Conservation (phyloP, 208 protist species). For the Phytomonas francai region DNA sequence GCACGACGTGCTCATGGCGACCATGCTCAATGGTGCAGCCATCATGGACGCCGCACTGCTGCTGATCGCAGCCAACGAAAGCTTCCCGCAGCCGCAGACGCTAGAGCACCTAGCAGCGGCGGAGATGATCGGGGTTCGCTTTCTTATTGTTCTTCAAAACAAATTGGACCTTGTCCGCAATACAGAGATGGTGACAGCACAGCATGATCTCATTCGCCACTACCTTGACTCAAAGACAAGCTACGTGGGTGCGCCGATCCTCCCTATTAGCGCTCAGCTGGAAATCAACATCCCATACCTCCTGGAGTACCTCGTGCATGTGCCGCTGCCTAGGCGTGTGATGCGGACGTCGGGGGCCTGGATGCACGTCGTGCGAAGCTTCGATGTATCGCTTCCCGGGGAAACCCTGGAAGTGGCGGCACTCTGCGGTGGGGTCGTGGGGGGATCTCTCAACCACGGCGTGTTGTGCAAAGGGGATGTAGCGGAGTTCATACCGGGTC, state of each 20-base stretch:
- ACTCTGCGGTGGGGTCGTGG: slow-evolving; percentile 96
- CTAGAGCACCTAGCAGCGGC: slow-evolving; percentile 96
- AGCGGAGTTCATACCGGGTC: slow-evolving; percentile 98
- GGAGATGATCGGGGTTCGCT: slow-evolving; percentile 98
- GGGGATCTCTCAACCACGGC: slow-evolving; percentile 97
- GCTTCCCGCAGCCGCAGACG: slow-evolving; percentile 96
- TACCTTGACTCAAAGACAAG: slow-evolving; percentile 90
- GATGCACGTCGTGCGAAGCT: slow-evolving; percentile 99
- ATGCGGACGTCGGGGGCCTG: slow-evolving; percentile 26
- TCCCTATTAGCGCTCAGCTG: slow-evolving; percentile 98
- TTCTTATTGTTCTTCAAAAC: slow-evolving; percentile 99
- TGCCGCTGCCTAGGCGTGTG: slow-evolving; percentile 94
- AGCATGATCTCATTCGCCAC: slow-evolving; percentile 94
- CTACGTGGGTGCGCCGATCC: slow-evolving; percentile 85
- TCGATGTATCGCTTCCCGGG: slow-evolving; percentile 99
- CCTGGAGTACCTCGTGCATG: slow-evolving; percentile 96
- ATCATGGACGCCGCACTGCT: slow-evolving; percentile 99
- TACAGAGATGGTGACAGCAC: slow-evolving; percentile 50
- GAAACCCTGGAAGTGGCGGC: slow-evolving; percentile 87
- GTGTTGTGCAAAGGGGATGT: slow-evolving; percentile 94
- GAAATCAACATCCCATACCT: slow-evolving; percentile 98
- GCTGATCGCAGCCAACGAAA: slow-evolving; percentile 98
- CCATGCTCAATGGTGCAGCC: slow-evolving; percentile 99
- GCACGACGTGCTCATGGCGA: slow-evolving; percentile 99
- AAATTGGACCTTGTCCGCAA: slow-evolving; percentile 99